Evolutionary conservation across 1,139 yeast species (phyloP).

Genomic region (Pichia sp.): DNA sequence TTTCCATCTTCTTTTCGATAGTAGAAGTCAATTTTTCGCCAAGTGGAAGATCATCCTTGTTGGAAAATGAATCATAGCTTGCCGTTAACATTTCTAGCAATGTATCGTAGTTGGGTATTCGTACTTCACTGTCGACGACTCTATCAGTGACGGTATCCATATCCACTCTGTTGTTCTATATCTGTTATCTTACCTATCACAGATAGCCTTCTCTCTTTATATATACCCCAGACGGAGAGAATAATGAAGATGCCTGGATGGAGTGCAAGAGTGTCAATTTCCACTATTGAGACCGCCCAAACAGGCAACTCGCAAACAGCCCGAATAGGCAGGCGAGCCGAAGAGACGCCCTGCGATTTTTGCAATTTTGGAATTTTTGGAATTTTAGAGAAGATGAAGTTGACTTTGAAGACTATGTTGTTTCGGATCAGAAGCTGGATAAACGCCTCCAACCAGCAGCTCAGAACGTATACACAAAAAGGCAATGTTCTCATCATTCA

Average conservation of each 20-base stretch:
- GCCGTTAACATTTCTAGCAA: conserved; percentile 23
- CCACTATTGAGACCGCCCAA: conserved; percentile 14
- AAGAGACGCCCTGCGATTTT: too few species aligned
- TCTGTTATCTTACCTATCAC: too few species aligned
- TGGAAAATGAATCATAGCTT: conserved; percentile 16
- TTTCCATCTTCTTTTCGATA: conserved; percentile 30
- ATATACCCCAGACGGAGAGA: too few species aligned
- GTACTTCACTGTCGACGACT: not conserved
- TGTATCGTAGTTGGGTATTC: conserved; percentile 23
- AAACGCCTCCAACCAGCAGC: too few species aligned
- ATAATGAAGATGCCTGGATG: too few species aligned
- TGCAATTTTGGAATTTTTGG: too few species aligned
- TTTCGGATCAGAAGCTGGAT: too few species aligned
- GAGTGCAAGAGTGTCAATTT: conserved; percentile 1
- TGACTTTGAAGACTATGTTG: too few species aligned
- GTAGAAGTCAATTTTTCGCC: conserved; percentile 27
- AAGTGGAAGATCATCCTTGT: conserved; percentile 9
- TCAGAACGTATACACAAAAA: too few species aligned
- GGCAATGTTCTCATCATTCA: not conserved
- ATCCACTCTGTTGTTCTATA: too few species aligned
- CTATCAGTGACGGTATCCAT: not conserved
- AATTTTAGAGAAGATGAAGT: not conserved
- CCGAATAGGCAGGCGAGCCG: not conserved
- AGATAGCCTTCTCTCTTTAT: too few species aligned
- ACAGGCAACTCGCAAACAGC: not conserved